phyloP scores from a whole-genome alignment of 768 basidiomycete genomes.

The Paxillus ammoniavirescens region DNA sequence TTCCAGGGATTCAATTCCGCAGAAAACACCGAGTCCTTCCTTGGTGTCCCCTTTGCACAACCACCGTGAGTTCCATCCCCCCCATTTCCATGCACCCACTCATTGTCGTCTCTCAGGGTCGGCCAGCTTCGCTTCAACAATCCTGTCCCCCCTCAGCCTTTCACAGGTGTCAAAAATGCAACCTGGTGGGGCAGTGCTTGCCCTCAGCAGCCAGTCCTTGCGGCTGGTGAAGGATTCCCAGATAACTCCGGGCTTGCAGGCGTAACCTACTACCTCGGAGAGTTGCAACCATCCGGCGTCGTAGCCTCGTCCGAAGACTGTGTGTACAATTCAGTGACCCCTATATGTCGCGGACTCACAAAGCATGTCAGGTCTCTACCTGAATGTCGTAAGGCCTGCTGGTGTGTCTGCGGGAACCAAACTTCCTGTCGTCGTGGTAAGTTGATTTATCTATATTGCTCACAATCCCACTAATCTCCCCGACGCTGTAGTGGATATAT shows the following conservation, averaged over 20 bases:
- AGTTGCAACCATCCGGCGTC: neutral
- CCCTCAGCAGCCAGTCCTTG: conserved; percentile 31
- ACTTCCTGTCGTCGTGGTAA: conserved; percentile 24
- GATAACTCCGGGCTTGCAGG: conserved; percentile 6
- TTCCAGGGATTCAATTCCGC: conserved; percentile 14
- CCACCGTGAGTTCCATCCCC: conserved; percentile 6
- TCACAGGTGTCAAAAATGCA: conserved; percentile 35
- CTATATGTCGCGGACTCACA: neutral
- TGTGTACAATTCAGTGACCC: neutral
- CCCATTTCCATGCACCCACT: neutral
- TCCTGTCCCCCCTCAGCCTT: conserved; percentile 10
- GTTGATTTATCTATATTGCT: neutral
- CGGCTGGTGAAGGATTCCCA: neutral
- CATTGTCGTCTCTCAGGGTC: conserved; percentile 2
- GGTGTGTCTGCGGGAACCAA: conserved; percentile 7
- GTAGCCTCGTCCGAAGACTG: conserved; percentile 18
- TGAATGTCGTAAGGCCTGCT: conserved; percentile 21
- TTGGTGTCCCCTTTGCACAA: conserved; percentile 15
- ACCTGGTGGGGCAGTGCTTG: conserved; percentile 38
- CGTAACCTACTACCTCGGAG: neutral
- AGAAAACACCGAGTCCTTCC: conserved; percentile 11
- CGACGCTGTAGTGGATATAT: conserved; percentile 4
- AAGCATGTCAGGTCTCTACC: conserved; percentile 20
- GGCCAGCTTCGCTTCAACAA: conserved; percentile 18
- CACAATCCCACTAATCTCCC: too few relatives aligned